Percentiles rank a stretch among this genome's conserved stretches.
Evolutionary conservation across 257 asterid genomes (phyloP).

Genomic region (Solanum medicagineum): DNA sequence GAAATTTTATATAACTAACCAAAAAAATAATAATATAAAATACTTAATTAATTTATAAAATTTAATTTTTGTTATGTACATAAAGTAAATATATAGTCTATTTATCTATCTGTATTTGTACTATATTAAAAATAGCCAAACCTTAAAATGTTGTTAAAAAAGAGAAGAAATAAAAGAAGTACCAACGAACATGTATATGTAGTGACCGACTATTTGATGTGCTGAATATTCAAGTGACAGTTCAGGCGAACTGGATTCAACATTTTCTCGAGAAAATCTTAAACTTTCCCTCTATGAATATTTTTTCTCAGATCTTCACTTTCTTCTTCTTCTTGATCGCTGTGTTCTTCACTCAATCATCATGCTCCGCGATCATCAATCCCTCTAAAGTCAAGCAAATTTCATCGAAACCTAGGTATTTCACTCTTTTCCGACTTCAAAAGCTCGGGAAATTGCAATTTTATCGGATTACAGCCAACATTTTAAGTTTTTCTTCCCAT

Average conservation of each 20-base stretch:
- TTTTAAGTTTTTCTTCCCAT: not conserved
- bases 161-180: too few relatives aligned
- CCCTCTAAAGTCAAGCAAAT: slow-evolving; percentile 80
- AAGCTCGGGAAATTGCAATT: not conserved
- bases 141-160: too few relatives aligned
- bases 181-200: too few relatives aligned
- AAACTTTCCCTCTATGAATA: slow-evolving; percentile 10
- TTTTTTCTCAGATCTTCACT: slow-evolving; percentile 9
- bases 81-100: too few relatives aligned
- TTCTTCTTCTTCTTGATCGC: slow-evolving; percentile 33
- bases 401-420: slow-evolving; percentile 88
- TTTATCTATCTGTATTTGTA: too few relatives aligned
- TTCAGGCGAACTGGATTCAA: not conserved
- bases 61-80: too few relatives aligned
- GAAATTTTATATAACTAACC: too few relatives aligned
- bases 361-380: slow-evolving; percentile 52
- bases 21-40: too few relatives aligned
- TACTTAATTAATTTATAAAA: too few relatives aligned
- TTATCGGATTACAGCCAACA: not conserved
- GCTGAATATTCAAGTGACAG: not conserved
- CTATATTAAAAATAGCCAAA: too few relatives aligned
- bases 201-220: not conserved
- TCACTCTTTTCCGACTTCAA: not conserved
- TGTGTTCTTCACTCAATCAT: slow-evolving; percentile 30
- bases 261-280: not conserved